phyloP scores from a whole-genome alignment of 805 yeast genomes.

The Millerozyma miso region DNA sequence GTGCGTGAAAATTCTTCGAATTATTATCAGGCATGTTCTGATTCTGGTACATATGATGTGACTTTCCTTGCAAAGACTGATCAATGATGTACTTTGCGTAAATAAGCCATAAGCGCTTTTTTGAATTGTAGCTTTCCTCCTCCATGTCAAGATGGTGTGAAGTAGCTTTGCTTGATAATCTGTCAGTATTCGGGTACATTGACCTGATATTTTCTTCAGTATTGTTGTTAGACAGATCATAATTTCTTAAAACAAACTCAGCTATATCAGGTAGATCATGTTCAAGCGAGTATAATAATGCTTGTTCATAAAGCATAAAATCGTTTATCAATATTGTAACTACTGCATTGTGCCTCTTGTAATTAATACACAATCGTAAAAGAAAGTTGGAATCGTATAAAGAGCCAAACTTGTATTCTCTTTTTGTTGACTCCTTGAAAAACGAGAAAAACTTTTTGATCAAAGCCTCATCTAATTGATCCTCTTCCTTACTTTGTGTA shows the following conservation, averaged over 20 bases:
- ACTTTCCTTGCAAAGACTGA: constrained; percentile 20
- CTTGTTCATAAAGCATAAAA: constrained; percentile 71
- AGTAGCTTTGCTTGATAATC: constrained; percentile 15
- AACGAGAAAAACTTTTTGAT: constrained; percentile 27
- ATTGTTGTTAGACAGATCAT: constrained; percentile 20
- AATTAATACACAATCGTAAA: constrained; percentile 64
- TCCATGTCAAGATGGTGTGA: constrained; percentile 29
- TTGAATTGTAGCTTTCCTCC: constrained; percentile 33
- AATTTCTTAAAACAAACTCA: constrained; percentile 30
- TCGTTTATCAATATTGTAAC: constrained; percentile 64
- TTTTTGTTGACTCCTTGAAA: constrained; percentile 6
- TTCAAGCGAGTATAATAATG: constrained; percentile 68
- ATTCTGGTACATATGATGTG: constrained; percentile 1
- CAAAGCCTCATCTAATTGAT: constrained; percentile 17
- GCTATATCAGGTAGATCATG: constrained; percentile 55
- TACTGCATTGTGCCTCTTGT: constrained; percentile 59
- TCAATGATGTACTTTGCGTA: constrained; percentile 51
- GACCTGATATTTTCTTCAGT: constrained; percentile 2
- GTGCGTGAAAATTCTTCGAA: neutral
- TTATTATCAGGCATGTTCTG: neutral
- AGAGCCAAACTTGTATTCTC: neutral
- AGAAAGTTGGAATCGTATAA: constrained; percentile 69
- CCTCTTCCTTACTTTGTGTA: neutral
- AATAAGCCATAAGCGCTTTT: constrained; percentile 71
- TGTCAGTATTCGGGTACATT: neutral